phyloP scores from a whole-genome alignment of 2,329 filamentous ascomycete species.

The Xylariaceae sp. region DNA sequence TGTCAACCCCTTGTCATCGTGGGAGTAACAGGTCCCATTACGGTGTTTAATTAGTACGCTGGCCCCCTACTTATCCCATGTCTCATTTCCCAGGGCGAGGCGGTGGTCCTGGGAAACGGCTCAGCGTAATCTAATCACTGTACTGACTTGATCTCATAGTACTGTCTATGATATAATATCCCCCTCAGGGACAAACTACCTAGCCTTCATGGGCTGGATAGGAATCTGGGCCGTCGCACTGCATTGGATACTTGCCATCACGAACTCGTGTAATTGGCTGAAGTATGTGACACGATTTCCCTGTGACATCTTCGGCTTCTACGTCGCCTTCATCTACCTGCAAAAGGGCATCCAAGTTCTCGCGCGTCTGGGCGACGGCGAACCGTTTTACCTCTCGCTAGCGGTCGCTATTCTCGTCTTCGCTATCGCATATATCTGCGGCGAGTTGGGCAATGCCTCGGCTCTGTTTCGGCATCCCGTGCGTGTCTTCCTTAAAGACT shows the following conservation, averaged over 20 bases:
- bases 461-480: slow-evolving; percentile 70
- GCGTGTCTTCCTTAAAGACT: slow-evolving; percentile 82
- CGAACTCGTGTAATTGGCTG: slow-evolving; percentile 84
- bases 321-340: slow-evolving; percentile 86
- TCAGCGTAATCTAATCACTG: neutral
- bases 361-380: slow-evolving; percentile 63
- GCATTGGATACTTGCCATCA: slow-evolving; percentile 78
- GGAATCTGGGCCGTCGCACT: slow-evolving; percentile 83
- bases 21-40: slow-evolving; percentile 86
- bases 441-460: slow-evolving; percentile 64
- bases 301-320: slow-evolving; percentile 92
- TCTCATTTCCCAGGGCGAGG: neutral
- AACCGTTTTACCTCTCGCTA: slow-evolving; percentile 74
- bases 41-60: slow-evolving; percentile 78
- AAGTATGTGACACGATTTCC: slow-evolving; percentile 87
- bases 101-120: neutral
- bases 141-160: slow-evolving; percentile 30
- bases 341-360: slow-evolving; percentile 89
- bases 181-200: slow-evolving; percentile 73
- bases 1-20: slow-evolving; percentile 88
- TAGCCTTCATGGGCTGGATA: slow-evolving; percentile 90
- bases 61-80: neutral
- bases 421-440: slow-evolving; percentile 70
- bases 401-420: slow-evolving; percentile 74
- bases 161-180: slow-evolving; percentile 87